phyloP scores from a whole-genome alignment of 2,329 filamentous ascomycete species.

The Pyricularia sp. region DNA sequence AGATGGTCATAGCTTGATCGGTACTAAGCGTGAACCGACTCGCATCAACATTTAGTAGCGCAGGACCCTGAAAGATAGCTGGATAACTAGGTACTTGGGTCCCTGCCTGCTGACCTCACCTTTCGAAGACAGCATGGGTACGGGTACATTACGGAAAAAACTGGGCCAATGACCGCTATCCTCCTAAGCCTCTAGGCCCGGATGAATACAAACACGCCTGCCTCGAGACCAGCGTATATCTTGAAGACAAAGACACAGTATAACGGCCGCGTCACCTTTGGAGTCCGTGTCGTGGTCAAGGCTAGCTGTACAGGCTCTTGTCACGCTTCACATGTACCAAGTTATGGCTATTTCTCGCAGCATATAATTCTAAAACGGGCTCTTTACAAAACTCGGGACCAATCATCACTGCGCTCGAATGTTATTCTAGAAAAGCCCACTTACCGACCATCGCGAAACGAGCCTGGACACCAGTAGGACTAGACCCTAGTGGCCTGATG shows the following conservation, averaged over 20 bases:
- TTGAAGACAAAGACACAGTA: too few relatives aligned
- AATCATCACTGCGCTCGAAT: too few relatives aligned
- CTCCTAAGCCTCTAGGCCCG: background rate
- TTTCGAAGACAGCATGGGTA: background rate
- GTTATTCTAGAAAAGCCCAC: too few relatives aligned
- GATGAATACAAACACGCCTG: background rate
- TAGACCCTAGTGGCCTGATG: background rate
- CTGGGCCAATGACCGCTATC: background rate
- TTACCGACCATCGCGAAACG: too few relatives aligned
- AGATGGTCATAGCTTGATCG: background rate
- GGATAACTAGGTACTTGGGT: too few relatives aligned
- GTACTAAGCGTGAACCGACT: background rate
- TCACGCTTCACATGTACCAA: too few relatives aligned
- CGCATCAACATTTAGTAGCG: background rate
- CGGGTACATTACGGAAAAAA: background rate
- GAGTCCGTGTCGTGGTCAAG: too few relatives aligned
- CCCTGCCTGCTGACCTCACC: background rate
- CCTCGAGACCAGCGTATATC: background rate
- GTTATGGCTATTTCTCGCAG: too few relatives aligned
- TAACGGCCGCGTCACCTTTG: too few relatives aligned
- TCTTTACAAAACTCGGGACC: too few relatives aligned
- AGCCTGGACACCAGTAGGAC: background rate
- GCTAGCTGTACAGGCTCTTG: too few relatives aligned
- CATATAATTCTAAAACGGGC: too few relatives aligned
- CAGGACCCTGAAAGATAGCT: background rate